Conservation (phyloP, 2,329 filamentous ascomycete species). For the Metarhizium guizhouense region DNA sequence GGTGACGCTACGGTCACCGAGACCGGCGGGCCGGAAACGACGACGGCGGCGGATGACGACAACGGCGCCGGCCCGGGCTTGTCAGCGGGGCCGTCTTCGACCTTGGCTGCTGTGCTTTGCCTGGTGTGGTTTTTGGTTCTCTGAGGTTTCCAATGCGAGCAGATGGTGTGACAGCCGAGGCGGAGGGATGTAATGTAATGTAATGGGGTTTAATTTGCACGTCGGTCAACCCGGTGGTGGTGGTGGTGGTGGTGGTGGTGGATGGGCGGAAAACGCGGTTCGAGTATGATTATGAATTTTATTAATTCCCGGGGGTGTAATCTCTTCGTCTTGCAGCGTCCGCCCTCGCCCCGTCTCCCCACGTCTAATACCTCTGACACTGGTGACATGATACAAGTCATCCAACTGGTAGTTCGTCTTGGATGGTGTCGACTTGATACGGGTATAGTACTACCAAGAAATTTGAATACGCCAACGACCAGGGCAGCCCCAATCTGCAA, state of each 20-base stretch:
- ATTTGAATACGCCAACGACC: too few relatives aligned
- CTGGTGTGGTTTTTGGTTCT: slow-evolving; percentile 9
- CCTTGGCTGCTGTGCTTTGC: slow-evolving; percentile 8
- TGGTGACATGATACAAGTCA: too few relatives aligned
- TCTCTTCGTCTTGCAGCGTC: too few relatives aligned
- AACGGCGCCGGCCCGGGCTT: not conserved
- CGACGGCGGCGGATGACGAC: slow-evolving; percentile 4
- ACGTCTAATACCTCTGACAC: too few relatives aligned
- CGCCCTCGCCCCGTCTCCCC: too few relatives aligned
- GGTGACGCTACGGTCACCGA: slow-evolving; percentile 1
- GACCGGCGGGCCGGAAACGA: slow-evolving; percentile 3
- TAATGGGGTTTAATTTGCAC: not conserved
- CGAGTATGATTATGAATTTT: not conserved
- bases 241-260: not conserved
- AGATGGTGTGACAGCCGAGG: not conserved
- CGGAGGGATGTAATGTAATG: not conserved
- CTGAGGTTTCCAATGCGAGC: not conserved
- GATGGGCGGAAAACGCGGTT: not conserved
- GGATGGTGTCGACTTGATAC: too few relatives aligned
- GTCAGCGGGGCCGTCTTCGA: slow-evolving; percentile 4
- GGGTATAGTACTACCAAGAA: too few relatives aligned
- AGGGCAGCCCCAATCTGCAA: too few relatives aligned
- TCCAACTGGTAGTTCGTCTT: too few relatives aligned
- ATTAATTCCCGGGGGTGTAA: not conserved
- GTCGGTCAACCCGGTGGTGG: too few relatives aligned